These are phyloP conservation scores for Phytophthora citricola DNA, from an alignment of 352 stramenopile species.

Conservation along the genomic window DNA sequence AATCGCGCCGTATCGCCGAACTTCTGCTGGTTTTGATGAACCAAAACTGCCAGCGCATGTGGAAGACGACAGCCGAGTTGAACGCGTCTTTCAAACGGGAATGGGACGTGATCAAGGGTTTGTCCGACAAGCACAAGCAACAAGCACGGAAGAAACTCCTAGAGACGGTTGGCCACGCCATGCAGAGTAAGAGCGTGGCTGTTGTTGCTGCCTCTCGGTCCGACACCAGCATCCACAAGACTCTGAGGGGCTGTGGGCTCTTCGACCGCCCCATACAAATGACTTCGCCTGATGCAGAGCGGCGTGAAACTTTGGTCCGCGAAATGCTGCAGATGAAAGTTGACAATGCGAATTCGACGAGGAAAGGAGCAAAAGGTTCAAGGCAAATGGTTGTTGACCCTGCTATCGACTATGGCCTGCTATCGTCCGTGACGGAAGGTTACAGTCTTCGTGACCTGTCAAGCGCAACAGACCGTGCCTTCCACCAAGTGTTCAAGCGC, in stretches of 20 bases:
- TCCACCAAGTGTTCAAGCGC: constrained; percentile 73
- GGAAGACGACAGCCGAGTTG: constrained; percentile 64
- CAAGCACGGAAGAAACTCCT: constrained; percentile 46
- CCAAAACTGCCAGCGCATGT: constrained; percentile 59
- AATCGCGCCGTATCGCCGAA: constrained; percentile 87
- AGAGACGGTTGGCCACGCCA: constrained; percentile 54
- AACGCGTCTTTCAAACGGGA: constrained; percentile 62
- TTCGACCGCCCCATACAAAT: constrained; percentile 78
- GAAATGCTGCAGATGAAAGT: constrained; percentile 70
- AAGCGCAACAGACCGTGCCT: constrained; percentile 65
- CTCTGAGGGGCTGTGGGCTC: constrained; percentile 61
- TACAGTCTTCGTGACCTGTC: constrained; percentile 85
- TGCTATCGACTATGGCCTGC: constrained; percentile 64
- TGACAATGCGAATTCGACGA: constrained; percentile 24
- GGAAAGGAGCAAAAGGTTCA: constrained; percentile 14
- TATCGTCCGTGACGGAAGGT: constrained; percentile 76
- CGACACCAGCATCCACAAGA: constrained; percentile 74
- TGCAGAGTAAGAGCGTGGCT: constrained; percentile 71
- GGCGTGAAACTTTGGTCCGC: constrained; percentile 65
- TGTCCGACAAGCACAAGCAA: constrained; percentile 20
- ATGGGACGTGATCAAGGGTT: constrained; percentile 32
- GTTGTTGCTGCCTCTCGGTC: constrained; percentile 66
- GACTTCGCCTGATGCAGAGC: constrained; percentile 62
- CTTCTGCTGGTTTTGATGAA: constrained; percentile 70
- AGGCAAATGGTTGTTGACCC: constrained; percentile 47